Percentiles rank a stretch among this genome's conserved stretches.
Conservation (phyloP, 1,284 basidiomycete genomes). For the Sporisorium reilianum region DNA sequence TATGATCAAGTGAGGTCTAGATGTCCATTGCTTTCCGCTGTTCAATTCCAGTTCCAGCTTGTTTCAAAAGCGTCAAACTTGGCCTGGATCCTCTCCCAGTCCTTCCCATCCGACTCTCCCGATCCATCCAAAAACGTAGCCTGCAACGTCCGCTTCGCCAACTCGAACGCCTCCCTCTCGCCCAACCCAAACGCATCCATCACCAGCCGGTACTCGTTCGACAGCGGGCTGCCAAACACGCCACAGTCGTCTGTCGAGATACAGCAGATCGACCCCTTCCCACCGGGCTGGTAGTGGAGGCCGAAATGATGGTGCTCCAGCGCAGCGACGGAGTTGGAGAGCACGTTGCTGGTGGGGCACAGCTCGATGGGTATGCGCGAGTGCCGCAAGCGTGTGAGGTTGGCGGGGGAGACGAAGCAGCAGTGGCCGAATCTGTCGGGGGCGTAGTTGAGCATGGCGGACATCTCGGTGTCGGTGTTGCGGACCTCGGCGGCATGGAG, state of each 20-base stretch:
- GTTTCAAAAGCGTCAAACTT: constrained; percentile 10
- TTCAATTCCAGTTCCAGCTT: constrained; percentile 16
- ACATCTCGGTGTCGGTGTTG: constrained; percentile 26
- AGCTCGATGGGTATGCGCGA: constrained; percentile 39
- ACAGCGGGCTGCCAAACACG: constrained; percentile 42
- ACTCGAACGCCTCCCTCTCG: constrained; percentile 9
- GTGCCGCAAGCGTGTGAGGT: constrained; percentile 10
- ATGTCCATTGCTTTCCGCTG: neutral
- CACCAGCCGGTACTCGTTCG: constrained; percentile 42
- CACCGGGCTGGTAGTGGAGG: constrained; percentile 5
- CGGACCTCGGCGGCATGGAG: constrained; percentile 48
- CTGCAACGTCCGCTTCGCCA: constrained; percentile 9
- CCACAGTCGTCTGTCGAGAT: constrained; percentile 53
- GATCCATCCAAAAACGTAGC: constrained; percentile 13
- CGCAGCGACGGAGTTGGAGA: constrained; percentile 20
- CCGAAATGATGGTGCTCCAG: constrained; percentile 35
- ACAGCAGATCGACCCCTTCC: constrained; percentile 16
- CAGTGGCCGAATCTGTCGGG: constrained; percentile 51
- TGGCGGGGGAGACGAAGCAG: constrained; percentile 34
- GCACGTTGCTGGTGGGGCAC: constrained; percentile 52
- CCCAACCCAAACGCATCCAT: constrained; percentile 36
- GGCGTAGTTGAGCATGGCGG: constrained; percentile 33
- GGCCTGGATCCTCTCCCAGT: neutral
- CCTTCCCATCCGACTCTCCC: constrained; percentile 11
- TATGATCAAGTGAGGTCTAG: neutral